Evolutionary conservation across 352 stramenopile species (phyloP).

Genomic region (Pythium myriotylum): DNA sequence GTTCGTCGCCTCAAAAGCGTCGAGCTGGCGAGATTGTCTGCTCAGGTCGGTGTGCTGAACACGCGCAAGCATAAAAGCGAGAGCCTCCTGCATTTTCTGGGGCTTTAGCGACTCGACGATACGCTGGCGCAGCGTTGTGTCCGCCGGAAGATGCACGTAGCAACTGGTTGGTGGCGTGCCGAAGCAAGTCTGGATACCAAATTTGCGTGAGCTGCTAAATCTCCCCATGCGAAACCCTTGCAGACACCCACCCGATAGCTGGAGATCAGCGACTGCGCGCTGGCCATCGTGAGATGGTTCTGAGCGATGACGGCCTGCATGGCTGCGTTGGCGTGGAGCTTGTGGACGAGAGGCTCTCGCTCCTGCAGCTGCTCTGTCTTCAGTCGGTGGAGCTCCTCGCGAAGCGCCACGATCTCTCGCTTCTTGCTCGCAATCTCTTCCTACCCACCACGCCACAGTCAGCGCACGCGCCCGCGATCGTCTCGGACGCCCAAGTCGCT

Average conservation of each 20-base stretch:
- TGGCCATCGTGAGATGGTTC: not conserved
- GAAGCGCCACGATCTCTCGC: not conserved
- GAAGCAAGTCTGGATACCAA: too few relatives aligned
- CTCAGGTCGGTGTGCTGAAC: not conserved
- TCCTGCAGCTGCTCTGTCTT: not conserved
- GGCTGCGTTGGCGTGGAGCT: not conserved
- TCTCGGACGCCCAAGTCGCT: too few relatives aligned
- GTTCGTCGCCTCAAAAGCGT: not conserved
- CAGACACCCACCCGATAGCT: constrained; percentile 5
- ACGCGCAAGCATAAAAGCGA: constrained; percentile 3
- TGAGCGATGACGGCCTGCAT: not conserved
- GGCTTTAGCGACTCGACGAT: not conserved
- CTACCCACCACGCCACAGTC: not conserved
- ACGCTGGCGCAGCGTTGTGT: not conserved
- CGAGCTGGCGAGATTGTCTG: not conserved
- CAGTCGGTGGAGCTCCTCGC: not conserved
- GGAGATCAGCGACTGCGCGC: not conserved
- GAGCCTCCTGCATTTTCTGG: constrained; percentile 1
- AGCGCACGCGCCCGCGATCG: too few relatives aligned
- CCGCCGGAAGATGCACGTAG: constrained; percentile 4
- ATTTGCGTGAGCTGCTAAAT: too few relatives aligned
- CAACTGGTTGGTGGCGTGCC: too few relatives aligned
- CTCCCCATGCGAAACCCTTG: too few relatives aligned
- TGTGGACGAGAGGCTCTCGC: not conserved
- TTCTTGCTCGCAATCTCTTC: not conserved